Conservation (phyloP, 495 filamentous ascomycete species). For the Talaromyces nanjingensis region DNA sequence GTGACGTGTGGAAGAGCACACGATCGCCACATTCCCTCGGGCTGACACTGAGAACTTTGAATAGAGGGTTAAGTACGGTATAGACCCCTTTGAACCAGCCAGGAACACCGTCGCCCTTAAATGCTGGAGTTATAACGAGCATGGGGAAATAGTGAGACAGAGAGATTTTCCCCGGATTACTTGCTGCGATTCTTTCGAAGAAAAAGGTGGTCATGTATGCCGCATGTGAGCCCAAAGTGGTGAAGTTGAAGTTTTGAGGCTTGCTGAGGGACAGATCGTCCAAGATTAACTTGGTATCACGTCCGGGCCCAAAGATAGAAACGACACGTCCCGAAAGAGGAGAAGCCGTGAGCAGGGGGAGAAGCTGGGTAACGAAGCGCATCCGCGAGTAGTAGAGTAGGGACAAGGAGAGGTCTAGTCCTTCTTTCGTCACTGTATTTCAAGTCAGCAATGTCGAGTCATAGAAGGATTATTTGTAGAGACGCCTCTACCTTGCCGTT, state of each 20-base stretch:
- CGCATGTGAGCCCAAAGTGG: conserved; percentile 6
- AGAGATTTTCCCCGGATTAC: conserved; percentile 10
- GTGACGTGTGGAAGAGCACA: conserved; percentile 1
- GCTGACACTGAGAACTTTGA: background rate
- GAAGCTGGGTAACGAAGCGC: conserved; percentile 19
- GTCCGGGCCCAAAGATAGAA: conserved; percentile 13
- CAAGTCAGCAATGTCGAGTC: background rate
- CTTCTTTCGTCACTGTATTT: conserved; percentile 12
- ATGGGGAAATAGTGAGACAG: conserved; percentile 13
- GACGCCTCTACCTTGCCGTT: background rate
- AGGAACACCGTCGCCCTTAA: background rate
- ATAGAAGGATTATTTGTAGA: background rate
- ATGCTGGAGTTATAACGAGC: conserved; percentile 8
- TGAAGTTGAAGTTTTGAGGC: conserved; percentile 7
- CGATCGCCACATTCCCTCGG: conserved; percentile 1
- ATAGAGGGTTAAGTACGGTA: background rate
- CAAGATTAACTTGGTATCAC: conserved; percentile 5
- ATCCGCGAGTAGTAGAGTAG: conserved; percentile 25
- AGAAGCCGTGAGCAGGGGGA: conserved; percentile 17
- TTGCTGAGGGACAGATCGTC: conserved; percentile 14
- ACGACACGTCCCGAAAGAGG: conserved; percentile 12
- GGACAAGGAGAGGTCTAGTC: conserved; percentile 16
- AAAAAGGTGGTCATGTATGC: conserved; percentile 15
- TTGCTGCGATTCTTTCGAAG: conserved; percentile 12
- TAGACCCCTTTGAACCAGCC: conserved; percentile 2